phyloP scores from a whole-genome alignment of 257 asterid genomes.

The Capsicum pubescens region DNA sequence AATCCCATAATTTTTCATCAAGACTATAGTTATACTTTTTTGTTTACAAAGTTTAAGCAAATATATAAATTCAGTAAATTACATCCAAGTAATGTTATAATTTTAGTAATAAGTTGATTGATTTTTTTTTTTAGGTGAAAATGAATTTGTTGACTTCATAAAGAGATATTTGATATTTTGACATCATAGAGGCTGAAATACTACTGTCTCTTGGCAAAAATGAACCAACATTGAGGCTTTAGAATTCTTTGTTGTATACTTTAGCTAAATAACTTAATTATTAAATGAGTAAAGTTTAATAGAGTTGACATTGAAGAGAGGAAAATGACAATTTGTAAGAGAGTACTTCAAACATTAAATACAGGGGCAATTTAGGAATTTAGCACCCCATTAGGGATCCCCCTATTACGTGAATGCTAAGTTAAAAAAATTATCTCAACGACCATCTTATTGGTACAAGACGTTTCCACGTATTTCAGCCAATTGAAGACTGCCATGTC shows the following conservation, averaged over 20 bases:
- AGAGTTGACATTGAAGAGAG: not conserved
- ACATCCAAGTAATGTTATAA: not conserved
- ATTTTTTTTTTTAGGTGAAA: not conserved
- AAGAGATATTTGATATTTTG: too few relatives aligned
- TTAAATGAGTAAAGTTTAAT: not conserved
- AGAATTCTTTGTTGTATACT: too few relatives aligned
- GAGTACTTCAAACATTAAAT: not conserved
- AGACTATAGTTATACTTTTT: too few relatives aligned
- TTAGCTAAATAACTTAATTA: too few relatives aligned
- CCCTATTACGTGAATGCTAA: not conserved
- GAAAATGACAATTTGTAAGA: not conserved
- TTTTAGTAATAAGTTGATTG: not conserved
- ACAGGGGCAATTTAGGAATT: not conserved
- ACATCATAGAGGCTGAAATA: too few relatives aligned
- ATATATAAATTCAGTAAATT: not conserved
- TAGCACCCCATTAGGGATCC: too few relatives aligned
- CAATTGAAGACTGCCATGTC: constrained; percentile 35
- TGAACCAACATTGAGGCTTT: too few relatives aligned
- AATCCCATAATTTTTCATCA: too few relatives aligned
- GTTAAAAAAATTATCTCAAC: not conserved
- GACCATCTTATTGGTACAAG: not conserved
- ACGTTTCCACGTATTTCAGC: constrained; percentile 14
- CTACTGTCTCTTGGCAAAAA: too few relatives aligned
- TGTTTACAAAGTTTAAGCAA: not conserved
- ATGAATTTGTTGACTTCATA: too few relatives aligned